Evolutionary conservation across 2,329 filamentous ascomycete species (phyloP), one percentile per base, ranked within the genome.

Genomic region (Colletotrichum sp.): DNA sequence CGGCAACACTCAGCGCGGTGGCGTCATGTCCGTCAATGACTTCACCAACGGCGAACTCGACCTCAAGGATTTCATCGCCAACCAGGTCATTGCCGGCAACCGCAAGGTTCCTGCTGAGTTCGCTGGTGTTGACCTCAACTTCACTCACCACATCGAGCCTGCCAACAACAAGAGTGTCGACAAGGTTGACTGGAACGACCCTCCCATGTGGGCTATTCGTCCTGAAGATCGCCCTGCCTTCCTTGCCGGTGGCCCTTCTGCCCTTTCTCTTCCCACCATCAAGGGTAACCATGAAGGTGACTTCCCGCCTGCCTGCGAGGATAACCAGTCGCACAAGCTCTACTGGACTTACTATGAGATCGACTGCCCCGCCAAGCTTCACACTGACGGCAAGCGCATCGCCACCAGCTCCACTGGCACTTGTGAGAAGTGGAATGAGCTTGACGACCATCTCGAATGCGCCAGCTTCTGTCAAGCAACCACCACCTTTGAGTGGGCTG

Each of bases 401-500:
- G 33, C 47, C n/a, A 38, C n/a, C 31, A 29, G 29, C 47, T 6
- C 64, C 24, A 29, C 51, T 2, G 21, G 54, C 36, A 68, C 66
- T 51, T 68, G 66, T 29, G 27, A 61, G 54, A 34, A 34, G n/a
- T 68, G 66, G 66, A 34, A 68, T 12, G 11, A 8, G 16, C 7
- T 21, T 2, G 27, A 59, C 12, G 18, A 47, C 8, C 36, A 31
- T 13, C 36, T 68, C 9, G 58, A 70, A 15, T 72, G 70, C 57
- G 55, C 55, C 15, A 38, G 27, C 21, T 67, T 72, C 51, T 69
- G 70, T 24, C 65, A 69, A 27, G 29, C n/a, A 1, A 13, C 18
- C 8, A 72, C 69, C 24, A 80, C 81, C 2, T 84, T 77, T 24
- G 68, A 75, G 13, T 77, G 70, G 67, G 75, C 69, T 78, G 43